Conservation (phyloP, 495 filamentous ascomycete genomes). For the Penicillium nucicola region DNA sequence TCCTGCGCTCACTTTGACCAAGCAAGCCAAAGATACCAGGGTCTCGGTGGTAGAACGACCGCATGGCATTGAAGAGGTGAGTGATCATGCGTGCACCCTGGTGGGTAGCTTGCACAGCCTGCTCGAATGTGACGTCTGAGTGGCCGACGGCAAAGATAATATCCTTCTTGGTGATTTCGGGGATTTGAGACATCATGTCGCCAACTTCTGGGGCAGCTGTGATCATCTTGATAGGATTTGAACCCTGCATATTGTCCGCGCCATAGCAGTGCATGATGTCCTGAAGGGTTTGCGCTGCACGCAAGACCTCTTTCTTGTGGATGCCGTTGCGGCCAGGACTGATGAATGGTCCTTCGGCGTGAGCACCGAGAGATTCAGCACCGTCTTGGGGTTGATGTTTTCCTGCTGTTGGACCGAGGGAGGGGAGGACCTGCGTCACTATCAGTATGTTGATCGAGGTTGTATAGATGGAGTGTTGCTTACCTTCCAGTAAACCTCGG, state of each 20-base stretch:
- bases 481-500: constrained; percentile 66
- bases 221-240: constrained; percentile 62
- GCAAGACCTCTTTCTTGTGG: constrained; percentile 64
- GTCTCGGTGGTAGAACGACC: constrained; percentile 78
- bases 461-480: neutral
- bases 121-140: constrained; percentile 73
- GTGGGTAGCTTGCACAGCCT: constrained; percentile 62
- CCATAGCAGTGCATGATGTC: constrained; percentile 71
- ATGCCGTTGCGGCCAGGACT: constrained; percentile 69
- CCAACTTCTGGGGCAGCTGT: constrained; percentile 78
- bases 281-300: constrained; percentile 42
- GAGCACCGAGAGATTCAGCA: constrained; percentile 77
- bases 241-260: constrained; percentile 47
- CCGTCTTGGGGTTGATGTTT: constrained; percentile 51
- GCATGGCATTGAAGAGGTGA: constrained; percentile 90
- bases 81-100: constrained; percentile 80
- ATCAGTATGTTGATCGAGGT: neutral
- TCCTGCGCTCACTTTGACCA: constrained; percentile 41
- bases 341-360: constrained; percentile 83
- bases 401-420: constrained; percentile 64
- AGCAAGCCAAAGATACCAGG: constrained; percentile 80
- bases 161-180: constrained; percentile 52
- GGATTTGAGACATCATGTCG: constrained; percentile 59
- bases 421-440: constrained; percentile 57
- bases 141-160: constrained; percentile 80